These are phyloP conservation scores for Piedraia hortae DNA, from an alignment of 2,329 filamentous ascomycete genomes.

Conservation along the genomic window DNA sequence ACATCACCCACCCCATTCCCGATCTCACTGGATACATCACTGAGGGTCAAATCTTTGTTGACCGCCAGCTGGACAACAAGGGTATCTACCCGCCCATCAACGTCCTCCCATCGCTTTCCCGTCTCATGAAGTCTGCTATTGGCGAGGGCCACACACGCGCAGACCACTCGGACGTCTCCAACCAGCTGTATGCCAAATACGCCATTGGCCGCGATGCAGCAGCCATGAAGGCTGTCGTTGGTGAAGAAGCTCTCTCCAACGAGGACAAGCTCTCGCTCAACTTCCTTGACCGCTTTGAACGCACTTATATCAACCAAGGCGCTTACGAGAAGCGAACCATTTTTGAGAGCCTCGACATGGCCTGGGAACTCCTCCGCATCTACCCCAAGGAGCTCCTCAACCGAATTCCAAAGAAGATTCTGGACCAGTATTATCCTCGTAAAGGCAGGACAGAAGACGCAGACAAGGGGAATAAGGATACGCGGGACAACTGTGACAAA, in stretches of 20 bases:
- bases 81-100: slow-evolving; percentile 98
- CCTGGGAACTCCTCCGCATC: slow-evolving; percentile 87
- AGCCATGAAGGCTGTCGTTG: slow-evolving; percentile 97
- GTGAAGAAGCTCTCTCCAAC: slow-evolving; percentile 80
- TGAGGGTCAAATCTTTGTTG: slow-evolving; percentile 93
- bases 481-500: slow-evolving; percentile 15
- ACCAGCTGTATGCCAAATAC: slow-evolving; percentile 98
- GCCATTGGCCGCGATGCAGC: slow-evolving; percentile 95
- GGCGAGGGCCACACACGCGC: slow-evolving; percentile 89
- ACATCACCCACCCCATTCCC: slow-evolving; percentile 96
- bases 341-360: slow-evolving; percentile 79
- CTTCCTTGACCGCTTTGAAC: slow-evolving; percentile 96
- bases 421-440: slow-evolving; percentile 24
- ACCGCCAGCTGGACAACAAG: slow-evolving; percentile 82
- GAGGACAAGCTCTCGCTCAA: slow-evolving; percentile 96
- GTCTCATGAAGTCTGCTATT: slow-evolving; percentile 99
- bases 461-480: slow-evolving; percentile 15
- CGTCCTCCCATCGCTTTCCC: slow-evolving; percentile 85
- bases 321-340: slow-evolving; percentile 80
- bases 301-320: slow-evolving; percentile 75
- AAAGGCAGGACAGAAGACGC: slow-evolving; percentile 13
- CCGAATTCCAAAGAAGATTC: slow-evolving; percentile 32
- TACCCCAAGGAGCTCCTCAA: slow-evolving; percentile 97
- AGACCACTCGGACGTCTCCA: slow-evolving; percentile 94
- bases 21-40: slow-evolving; percentile 98